Evolutionary conservation across 2,329 filamentous ascomycete species (phyloP).

Genomic region (Cladophialophora immunda): DNA sequence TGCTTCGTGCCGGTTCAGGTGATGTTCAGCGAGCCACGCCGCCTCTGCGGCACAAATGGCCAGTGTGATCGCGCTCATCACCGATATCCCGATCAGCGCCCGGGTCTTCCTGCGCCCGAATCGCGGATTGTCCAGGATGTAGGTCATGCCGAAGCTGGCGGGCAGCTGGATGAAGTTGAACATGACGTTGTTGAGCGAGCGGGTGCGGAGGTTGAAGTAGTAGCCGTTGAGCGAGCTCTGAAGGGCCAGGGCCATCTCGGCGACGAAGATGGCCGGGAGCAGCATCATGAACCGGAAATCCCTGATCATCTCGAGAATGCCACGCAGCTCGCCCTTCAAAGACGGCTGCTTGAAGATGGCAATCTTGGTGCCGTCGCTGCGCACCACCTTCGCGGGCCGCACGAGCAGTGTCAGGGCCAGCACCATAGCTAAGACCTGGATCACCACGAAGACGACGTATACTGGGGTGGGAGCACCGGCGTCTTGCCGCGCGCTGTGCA

Average conservation of each 20-base stretch:
- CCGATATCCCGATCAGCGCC: constrained; percentile 28
- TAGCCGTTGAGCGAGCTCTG: constrained; percentile 32
- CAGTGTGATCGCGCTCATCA: constrained; percentile 30
- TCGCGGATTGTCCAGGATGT: constrained; percentile 43
- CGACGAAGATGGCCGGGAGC: constrained; percentile 32
- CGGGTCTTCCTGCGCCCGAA: constrained; percentile 29
- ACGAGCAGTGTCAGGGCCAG: constrained; percentile 28
- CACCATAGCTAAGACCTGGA: constrained; percentile 32
- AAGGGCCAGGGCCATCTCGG: constrained; percentile 35
- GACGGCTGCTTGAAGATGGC: constrained; percentile 37
- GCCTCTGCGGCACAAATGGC: constrained; percentile 30
- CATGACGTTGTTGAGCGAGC: constrained; percentile 37
- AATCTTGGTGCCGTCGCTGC: constrained; percentile 40
- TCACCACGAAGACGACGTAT: constrained; percentile 37
- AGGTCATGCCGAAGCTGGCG: constrained; percentile 36
- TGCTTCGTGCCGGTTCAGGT: constrained; percentile 21
- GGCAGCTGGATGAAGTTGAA: constrained; percentile 38
- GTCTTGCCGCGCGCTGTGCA: constrained; percentile 25
- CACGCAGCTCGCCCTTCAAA: constrained; percentile 33
- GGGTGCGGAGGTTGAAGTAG: constrained; percentile 39
- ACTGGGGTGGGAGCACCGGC: constrained; percentile 35
- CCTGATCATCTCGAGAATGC: constrained; percentile 25
- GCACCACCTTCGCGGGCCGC: constrained; percentile 36
- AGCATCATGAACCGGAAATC: constrained; percentile 28
- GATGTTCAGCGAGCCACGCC: constrained; percentile 31